Conservation (phyloP, 495 filamentous ascomycete species). For the Xylaria flabelliformis region DNA sequence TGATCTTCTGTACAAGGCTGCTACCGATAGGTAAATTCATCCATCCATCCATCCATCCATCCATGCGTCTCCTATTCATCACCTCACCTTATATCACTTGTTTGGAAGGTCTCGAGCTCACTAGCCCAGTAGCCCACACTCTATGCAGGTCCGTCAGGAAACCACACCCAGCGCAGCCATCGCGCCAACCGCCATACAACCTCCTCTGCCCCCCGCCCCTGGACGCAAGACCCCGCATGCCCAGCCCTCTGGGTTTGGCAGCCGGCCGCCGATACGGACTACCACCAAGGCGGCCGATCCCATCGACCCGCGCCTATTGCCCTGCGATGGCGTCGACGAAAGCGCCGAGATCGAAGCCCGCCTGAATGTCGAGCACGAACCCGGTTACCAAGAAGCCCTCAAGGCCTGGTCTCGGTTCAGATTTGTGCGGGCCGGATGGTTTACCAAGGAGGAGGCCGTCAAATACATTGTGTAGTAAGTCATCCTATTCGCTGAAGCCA, state of each 20-base stretch:
- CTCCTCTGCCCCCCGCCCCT: conserved; percentile 34
- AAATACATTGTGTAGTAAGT: conserved; percentile 88
- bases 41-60: conserved; percentile 4
- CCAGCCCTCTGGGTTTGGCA: conserved; percentile 27
- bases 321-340: conserved; percentile 37
- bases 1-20: conserved; percentile 72
- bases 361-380: conserved; percentile 47
- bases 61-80: conserved; percentile 18
- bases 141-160: conserved; percentile 37
- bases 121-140: conserved; percentile 38
- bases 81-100: background rate
- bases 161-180: conserved; percentile 22
- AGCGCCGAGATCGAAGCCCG: conserved; percentile 46
- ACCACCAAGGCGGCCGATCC: conserved; percentile 37
- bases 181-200: conserved; percentile 36
- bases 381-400: conserved; percentile 70
- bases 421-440: conserved; percentile 95
- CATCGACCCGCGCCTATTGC: conserved; percentile 39
- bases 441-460: conserved; percentile 90
- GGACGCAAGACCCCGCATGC: conserved; percentile 34
- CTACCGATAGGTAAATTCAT: conserved; percentile 60
- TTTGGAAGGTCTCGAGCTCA: conserved; percentile 27
- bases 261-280: conserved; percentile 32
- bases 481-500: background rate
- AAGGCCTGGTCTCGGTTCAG: conserved; percentile 88